A percentile compares a stretch with the other conserved stretches of the same genome.
These are phyloP conservation scores for Suaeda aralocaspica DNA, from an alignment of 148 eudicot genomes.

Conservation along the genomic window DNA sequence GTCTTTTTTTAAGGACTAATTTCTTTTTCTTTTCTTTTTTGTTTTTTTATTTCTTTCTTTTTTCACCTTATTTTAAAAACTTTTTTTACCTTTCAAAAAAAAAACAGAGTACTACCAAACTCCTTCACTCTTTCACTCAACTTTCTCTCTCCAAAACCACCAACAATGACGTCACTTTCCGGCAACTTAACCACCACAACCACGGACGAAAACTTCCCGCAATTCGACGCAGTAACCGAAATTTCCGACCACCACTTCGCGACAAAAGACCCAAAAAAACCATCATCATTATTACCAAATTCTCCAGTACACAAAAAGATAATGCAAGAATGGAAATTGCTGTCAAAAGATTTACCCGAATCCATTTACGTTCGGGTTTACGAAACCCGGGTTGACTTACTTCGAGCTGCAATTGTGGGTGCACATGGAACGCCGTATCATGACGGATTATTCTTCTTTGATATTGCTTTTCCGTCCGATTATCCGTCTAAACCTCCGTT, in stretches of 20 bases:
- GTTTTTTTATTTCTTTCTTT: not conserved
- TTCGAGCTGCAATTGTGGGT: constrained; percentile 76
- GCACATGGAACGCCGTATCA: constrained; percentile 82
- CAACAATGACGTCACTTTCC: constrained; percentile 6
- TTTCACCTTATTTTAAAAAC: not conserved
- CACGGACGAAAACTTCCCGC: constrained; percentile 25
- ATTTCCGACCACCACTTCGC: constrained; percentile 42
- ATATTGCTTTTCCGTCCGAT: constrained; percentile 49
- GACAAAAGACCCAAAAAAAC: not conserved
- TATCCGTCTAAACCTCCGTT: constrained; percentile 60
- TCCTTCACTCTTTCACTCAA: not conserved
- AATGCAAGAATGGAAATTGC: constrained; percentile 70
- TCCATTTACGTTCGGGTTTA: constrained; percentile 62
- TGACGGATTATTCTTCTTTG: constrained; percentile 74
- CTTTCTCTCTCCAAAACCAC: not conserved
- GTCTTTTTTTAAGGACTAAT: not conserved
- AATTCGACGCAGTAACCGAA: constrained; percentile 50
- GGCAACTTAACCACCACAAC: not conserved
- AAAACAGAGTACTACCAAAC: not conserved
- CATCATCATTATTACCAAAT: not conserved
- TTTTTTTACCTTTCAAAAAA: too few species aligned
- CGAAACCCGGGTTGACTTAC: constrained; percentile 58
- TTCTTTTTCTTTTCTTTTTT: not conserved
- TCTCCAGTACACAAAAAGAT: constrained; percentile 34
- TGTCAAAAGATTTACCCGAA: constrained; percentile 47